Base-by-base conservation (phyloP, 192 early-diverging fungal genomes). In the Obelidium mucronatum region DNA sequence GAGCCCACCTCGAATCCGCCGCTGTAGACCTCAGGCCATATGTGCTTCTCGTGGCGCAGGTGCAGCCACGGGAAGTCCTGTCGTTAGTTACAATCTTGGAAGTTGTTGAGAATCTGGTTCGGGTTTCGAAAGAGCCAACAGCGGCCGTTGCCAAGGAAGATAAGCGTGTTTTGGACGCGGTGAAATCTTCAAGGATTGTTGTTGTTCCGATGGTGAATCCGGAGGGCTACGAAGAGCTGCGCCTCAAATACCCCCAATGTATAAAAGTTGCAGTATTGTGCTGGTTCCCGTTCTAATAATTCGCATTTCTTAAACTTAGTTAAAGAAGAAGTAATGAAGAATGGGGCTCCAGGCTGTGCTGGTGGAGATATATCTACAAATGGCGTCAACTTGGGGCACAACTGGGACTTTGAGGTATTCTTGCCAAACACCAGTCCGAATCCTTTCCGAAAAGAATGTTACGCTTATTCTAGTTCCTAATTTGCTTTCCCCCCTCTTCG, bases 371-470 rank as follows among this genome's bases (percentile, higher is more conserved):
- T 60, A 1, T 40, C 77, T 15, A n/a, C 60, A 3, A 11, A 15
- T 24, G 77, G 77, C 15, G 77, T 78, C 5, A 78, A 78, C 73
- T 40, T 78, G 2, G 77, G 68, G 15, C 77, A 78, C 36, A 78
- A 78, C 40, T 78, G 69, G 68, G 77, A 70, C 34, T 78, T 78
- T 48, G 58, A 78, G 68, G 77, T 78, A 5, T 13, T 55, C 52
- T 42, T 35, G 11, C 22, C 13, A 19, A 30, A n/a, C n/a, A n/a
- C n/a, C n/a, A n/a, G n/a, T n/a, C n/a, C n/a, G n/a, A n/a, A 1
- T 0, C 30, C 2, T 26, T 26, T 60, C n/a, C 31, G 17, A n/a
- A n/a, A n/a, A n/a, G n/a, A n/a, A 51, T 51, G 22, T 51, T 51
- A 51, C 48, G 48, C 48, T 22, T 13, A 22, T 8, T 51, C 22